phyloP scores from a whole-genome alignment of 2,329 filamentous ascomycete genomes.

The Pestalotiopsis sp. region DNA sequence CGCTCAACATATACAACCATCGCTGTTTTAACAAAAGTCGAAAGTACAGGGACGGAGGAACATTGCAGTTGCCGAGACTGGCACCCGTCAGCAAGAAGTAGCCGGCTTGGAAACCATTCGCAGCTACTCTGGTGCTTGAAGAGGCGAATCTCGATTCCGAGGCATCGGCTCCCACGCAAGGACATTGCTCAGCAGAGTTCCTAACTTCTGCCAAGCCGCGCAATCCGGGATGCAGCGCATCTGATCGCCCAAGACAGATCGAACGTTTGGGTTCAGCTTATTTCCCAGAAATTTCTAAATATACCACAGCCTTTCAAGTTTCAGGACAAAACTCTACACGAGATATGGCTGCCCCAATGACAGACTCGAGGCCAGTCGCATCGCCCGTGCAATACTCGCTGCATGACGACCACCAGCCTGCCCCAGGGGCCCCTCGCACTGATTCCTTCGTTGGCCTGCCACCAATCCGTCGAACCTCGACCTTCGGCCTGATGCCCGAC shows the following conservation, averaged over 20 bases:
- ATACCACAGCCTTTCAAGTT: background rate
- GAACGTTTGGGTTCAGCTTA: constrained; percentile 34
- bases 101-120: constrained; percentile 34
- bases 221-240: constrained; percentile 26
- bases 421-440: constrained; percentile 36
- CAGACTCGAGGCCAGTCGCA: constrained; percentile 20
- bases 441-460: constrained; percentile 59
- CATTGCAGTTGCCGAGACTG: constrained; percentile 21
- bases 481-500: constrained; percentile 45
- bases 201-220: background rate
- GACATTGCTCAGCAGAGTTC: constrained; percentile 14
- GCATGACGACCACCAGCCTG: constrained; percentile 16
- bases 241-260: constrained; percentile 27
- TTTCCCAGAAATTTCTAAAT: constrained; percentile 21
- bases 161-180: constrained; percentile 19
- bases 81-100: constrained; percentile 35
- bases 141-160: constrained; percentile 33
- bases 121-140: constrained; percentile 36
- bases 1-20: background rate
- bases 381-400: constrained; percentile 17
- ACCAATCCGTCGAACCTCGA: constrained; percentile 58
- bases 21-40: background rate
- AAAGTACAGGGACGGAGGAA: background rate
- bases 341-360: constrained; percentile 27
- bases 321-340: constrained; percentile 12